Evolutionary conservation across 2,329 filamentous ascomycete species (phyloP), one percentile per base, ranked within the genome.

Genomic region (Arthrobotrys iridis): DNA sequence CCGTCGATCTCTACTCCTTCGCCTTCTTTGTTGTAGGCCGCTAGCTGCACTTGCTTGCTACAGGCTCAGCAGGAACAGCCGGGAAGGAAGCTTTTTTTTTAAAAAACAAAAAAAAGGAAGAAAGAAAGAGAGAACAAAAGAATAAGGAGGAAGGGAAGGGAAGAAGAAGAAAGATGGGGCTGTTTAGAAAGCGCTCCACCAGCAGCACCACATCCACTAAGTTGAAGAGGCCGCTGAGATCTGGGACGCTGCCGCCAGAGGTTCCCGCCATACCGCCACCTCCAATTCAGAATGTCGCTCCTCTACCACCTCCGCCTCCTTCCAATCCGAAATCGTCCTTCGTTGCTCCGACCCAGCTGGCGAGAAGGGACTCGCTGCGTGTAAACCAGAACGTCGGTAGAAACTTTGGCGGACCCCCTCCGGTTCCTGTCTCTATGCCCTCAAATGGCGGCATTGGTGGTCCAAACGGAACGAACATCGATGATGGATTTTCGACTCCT

Each of bases 121-220:
- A 35, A 30, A 13, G n/a, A 43, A 26, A 11, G 30, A 37, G 4
- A 75, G n/a, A n/a, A 43, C 40, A n/a, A n/a, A n/a, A n/a, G n/a
- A n/a, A n/a, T n/a, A n/a, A n/a, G n/a, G 50, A 55, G 24, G 50
- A 10, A 48, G 3, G 18, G 15, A 15, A 48, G 43, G 18, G 11
- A 43, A 46, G 26, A 35, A 30, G 15, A 8, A 43, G 28, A 11
- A 22, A 37, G 4, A 75, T 75, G 71, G 63, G 63, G n/a, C 43
- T 75, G 55, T 75, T 75, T 65, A 68, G 71, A 59, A 75, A 68
- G 41, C 55, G 63, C 41, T 75, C 71, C 22, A 75, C 45, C 22
- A 75, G 71, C 57, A 75, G 71, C 46, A 68, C 71, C 48, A 68
- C 63, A 7, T 75, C 71, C 20, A 68, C 71, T 22, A 75, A 75